Percentiles rank a stretch among this genome's conserved stretches.
These are phyloP conservation scores for Agarophyton chilense DNA, from an alignment of 23 red algal species.

Conservation along the genomic window DNA sequence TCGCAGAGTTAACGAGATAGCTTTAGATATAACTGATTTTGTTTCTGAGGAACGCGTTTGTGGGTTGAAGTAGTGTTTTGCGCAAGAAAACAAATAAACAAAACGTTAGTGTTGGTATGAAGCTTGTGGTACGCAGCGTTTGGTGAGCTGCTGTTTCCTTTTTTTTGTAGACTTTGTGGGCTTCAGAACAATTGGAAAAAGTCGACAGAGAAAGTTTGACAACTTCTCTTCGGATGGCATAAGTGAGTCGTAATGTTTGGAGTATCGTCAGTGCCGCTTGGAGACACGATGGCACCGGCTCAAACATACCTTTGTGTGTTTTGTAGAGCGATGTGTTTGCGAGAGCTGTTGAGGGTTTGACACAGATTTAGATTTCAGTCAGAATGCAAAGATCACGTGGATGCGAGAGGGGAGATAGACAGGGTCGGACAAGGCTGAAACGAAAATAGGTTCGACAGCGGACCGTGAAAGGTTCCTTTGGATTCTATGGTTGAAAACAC, in stretches of 20 bases:
- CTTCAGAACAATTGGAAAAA: neutral
- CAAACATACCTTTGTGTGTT: too few species aligned
- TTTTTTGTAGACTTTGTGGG: too few species aligned
- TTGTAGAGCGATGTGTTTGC: too few species aligned
- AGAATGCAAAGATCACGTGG: neutral
- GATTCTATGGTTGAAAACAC: constrained; percentile 31
- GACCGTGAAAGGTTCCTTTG: neutral
- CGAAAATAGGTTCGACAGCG: neutral
- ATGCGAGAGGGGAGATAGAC: neutral
- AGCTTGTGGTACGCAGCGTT: too few species aligned
- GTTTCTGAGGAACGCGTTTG: neutral
- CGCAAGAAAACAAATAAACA: too few species aligned
- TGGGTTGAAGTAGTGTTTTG: neutral
- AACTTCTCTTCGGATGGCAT: constrained; percentile 10
- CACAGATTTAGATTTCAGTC: too few species aligned
- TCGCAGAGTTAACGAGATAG: constrained; percentile 52
- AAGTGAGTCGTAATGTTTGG: constrained; percentile 26
- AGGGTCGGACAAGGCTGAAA: constrained; percentile 43
- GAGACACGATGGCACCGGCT: neutral
- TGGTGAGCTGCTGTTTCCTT: too few species aligned
- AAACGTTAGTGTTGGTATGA: neutral
- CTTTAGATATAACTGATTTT: constrained; percentile 36
- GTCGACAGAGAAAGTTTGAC: neutral
- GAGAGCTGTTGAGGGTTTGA: too few species aligned
- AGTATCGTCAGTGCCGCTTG: neutral